Base-by-base conservation (phyloP, 495 filamentous ascomycete species). In the Hypoxylon fragiforme region DNA sequence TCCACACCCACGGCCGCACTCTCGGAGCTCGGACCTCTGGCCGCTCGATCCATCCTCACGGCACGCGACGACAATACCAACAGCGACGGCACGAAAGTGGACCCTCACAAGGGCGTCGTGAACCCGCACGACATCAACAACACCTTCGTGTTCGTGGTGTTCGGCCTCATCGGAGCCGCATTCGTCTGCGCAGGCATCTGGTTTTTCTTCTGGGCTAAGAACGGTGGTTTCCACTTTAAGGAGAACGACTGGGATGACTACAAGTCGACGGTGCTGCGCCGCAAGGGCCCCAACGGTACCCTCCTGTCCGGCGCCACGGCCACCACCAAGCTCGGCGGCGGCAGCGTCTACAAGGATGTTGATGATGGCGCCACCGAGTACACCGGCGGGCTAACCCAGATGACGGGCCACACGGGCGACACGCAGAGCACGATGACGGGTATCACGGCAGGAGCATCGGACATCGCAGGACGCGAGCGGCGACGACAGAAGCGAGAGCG, bases 171-270 rank as follows among this genome's bases (percentile, higher is more conserved):
- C 44, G 90, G 90, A 22, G 85, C 82, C 2, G 83, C 73, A 14
- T 87, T 97, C 67, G 90, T 92, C 22, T 53, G 92, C 15, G 82
- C 78, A 0, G 77, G 73, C 15, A 88, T 97, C 55, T 98, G 94
- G 94, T 96, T 97, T 76, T 98, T 97, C 80, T 95, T 97, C 81
- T 95, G 88, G 88, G 91, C 91, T 45, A 91, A 88, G 72, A 94
- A 97, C 66, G 95, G 92, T 60, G 95, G 94, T 2, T 97, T 97
- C 74, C 71, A 85, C 50, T 98, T 88, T 79, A 80, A 78, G 13
- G 74, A 90, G 49, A 77, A 82, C 40, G 94, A 98, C 71, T 98
- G 94, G 94, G 92, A 96, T 1, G 94, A 98, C 58, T 98, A 98
- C 82, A 97, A 97, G 68, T 88, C 87, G 3, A 97, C 95, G 0